Evolutionary conservation across 805 yeast genomes (phyloP).

Genomic region (Candida sphagnicola): DNA sequence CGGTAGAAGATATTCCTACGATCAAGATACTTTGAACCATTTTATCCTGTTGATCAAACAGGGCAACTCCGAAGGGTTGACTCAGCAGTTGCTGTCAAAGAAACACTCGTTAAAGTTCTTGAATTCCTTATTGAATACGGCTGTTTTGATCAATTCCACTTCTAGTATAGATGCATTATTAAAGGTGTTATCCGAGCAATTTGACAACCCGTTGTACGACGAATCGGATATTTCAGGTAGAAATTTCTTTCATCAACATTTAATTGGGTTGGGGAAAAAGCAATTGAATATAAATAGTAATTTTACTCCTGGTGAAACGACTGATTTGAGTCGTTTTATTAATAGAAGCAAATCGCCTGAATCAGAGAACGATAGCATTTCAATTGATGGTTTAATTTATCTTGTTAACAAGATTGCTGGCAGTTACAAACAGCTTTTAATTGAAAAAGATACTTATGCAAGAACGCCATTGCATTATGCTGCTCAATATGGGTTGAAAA

Average conservation of each 20-base stretch:
- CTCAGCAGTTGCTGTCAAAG: conserved; percentile 29
- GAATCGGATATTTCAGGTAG: conserved; percentile 74
- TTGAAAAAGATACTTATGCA: conserved; percentile 68
- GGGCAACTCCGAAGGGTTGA: conserved; percentile 45
- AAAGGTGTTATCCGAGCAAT: conserved; percentile 40
- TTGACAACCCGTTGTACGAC: conserved; percentile 37
- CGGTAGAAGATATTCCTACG: conserved; percentile 23
- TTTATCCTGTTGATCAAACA: conserved; percentile 20
- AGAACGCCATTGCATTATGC: conserved; percentile 90
- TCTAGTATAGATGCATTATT: conserved; percentile 57
- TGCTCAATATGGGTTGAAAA: conserved; percentile 72
- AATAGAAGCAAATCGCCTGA: conserved; percentile 27
- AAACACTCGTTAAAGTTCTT: conserved; percentile 47
- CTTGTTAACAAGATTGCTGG: conserved; percentile 48
- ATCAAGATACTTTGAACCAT: conserved; percentile 18
- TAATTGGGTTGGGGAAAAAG: conserved; percentile 73
- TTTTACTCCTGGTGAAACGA: conserved; percentile 41
- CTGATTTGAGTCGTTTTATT: conserved; percentile 42
- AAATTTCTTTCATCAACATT: conserved; percentile 80
- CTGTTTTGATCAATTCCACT: conserved; percentile 53
- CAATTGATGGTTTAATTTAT: conserved; percentile 48
- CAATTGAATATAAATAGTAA: conserved; percentile 19
- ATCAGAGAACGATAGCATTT: conserved; percentile 45
- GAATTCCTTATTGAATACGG: conserved; percentile 60
- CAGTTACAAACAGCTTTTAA: conserved; percentile 28